A percentile compares a stretch with the other conserved stretches of the same genome.
Conservation (phyloP, 2,329 filamentous ascomycete species). For the Zasmidium cellare region DNA sequence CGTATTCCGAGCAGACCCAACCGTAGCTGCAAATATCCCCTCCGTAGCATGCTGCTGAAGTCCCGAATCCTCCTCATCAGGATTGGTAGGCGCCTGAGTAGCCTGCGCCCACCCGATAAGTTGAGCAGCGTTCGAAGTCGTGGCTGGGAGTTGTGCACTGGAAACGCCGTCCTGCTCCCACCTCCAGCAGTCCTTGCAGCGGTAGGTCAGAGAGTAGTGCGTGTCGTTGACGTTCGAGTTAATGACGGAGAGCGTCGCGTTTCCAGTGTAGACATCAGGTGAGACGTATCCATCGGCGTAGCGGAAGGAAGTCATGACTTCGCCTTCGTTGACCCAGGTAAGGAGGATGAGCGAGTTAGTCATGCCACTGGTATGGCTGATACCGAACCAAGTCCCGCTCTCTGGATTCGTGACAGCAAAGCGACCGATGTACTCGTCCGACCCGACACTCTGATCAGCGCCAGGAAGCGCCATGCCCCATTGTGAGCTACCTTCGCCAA, state of each 20-base stretch:
- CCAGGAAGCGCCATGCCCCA: constrained; percentile 56
- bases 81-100: constrained; percentile 27
- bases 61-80: constrained; percentile 42
- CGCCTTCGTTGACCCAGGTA: constrained; percentile 56
- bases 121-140: constrained; percentile 32
- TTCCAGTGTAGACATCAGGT: constrained; percentile 61
- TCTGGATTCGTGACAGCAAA: constrained; percentile 48
- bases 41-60: constrained; percentile 59
- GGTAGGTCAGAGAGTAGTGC: constrained; percentile 64
- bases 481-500: constrained; percentile 48
- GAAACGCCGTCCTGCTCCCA: constrained; percentile 46
- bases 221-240: constrained; percentile 58
- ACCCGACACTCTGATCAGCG: constrained; percentile 41
- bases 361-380: constrained; percentile 60
- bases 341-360: constrained; percentile 58
- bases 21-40: constrained; percentile 53
- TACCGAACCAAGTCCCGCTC: constrained; percentile 58
- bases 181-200: constrained; percentile 55
- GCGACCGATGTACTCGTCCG: constrained; percentile 61
- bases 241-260: constrained; percentile 63
- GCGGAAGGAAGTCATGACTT: constrained; percentile 59
- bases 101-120: constrained; percentile 33
- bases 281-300: constrained; percentile 60
- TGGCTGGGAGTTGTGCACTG: constrained; percentile 39
- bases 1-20: constrained; percentile 46